phyloP scores from a whole-genome alignment of 371 early-diverging fungal genomes.

The Haplosporangium sp. region DNA sequence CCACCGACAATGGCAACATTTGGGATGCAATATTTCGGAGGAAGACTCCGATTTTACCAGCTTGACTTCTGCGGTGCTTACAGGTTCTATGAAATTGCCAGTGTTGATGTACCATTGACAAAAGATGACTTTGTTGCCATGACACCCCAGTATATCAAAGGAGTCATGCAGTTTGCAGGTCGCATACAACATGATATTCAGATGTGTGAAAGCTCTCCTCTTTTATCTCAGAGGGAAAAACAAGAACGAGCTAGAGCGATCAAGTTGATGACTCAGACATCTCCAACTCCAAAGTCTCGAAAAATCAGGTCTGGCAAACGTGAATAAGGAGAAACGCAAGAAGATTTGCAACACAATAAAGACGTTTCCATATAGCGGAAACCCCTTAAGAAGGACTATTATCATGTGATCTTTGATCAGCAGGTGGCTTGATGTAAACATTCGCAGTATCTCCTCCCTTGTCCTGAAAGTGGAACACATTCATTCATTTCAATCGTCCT shows the following conservation, averaged over 20 bases:
- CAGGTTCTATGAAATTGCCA: not conserved
- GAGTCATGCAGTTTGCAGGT: not conserved
- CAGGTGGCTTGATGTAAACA: constrained; percentile 1
- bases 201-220: not conserved
- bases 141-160: not conserved
- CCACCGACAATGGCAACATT: constrained; percentile 1
- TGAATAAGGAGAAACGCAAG: no score
- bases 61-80: not conserved
- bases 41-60: constrained; percentile 1
- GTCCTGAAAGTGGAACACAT: constrained; percentile 4
- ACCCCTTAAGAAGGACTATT: not conserved
- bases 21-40: not conserved
- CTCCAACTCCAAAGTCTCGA: not conserved
- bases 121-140: not conserved
- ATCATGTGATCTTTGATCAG: not conserved
- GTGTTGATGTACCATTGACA: not conserved
- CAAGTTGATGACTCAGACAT: not conserved
- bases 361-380: no score
- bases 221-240: not conserved
- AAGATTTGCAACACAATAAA: no score
- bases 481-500: not conserved
- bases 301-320: no score
- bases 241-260: not conserved
- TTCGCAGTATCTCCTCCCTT: not conserved
- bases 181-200: not conserved